phyloP scores from a whole-genome alignment of 345 rosid species.

The Erysimum cheiranthoides region DNA sequence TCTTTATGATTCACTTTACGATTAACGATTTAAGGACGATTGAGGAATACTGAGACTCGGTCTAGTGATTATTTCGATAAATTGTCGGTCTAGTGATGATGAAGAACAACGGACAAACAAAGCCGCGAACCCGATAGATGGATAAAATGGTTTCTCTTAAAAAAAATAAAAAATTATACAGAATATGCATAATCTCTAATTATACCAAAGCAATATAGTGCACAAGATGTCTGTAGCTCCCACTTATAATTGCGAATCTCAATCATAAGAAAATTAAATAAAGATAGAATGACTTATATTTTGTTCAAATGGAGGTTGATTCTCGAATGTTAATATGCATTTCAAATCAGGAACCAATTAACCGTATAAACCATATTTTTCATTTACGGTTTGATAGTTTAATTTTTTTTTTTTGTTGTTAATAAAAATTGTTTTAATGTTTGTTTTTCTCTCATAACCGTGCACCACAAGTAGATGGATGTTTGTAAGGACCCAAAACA shows the following conservation, averaged over 20 bases:
- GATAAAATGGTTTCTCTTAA: not conserved
- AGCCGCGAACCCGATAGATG: slow-evolving; percentile 4
- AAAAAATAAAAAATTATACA: too few relatives aligned
- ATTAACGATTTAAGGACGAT: not conserved
- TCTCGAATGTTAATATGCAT: not conserved
- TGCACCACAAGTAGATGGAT: too few relatives aligned
- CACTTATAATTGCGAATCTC: slow-evolving; percentile 13
- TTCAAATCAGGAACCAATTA: slow-evolving; percentile 12
- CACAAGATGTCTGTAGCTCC: not conserved
- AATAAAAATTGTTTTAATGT: too few relatives aligned
- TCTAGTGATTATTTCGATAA: not conserved
- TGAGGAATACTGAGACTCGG: slow-evolving; percentile 4
- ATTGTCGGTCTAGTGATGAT: slow-evolving; percentile 8
- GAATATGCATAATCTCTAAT: not conserved
- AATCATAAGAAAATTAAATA: not conserved
- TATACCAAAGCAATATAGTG: not conserved
- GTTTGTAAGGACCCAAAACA: too few relatives aligned
- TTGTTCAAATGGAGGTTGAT: not conserved
- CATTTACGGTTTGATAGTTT: slow-evolving; percentile 5
- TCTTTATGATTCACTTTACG: not conserved
- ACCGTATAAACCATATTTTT: not conserved
- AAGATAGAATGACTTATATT: not conserved
- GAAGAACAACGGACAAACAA: slow-evolving; percentile 10
- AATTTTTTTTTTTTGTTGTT: too few relatives aligned
- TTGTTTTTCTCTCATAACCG: not conserved